Conservation (phyloP, 2,329 filamentous ascomycete genomes). For the Cordyceps pruinosa region DNA sequence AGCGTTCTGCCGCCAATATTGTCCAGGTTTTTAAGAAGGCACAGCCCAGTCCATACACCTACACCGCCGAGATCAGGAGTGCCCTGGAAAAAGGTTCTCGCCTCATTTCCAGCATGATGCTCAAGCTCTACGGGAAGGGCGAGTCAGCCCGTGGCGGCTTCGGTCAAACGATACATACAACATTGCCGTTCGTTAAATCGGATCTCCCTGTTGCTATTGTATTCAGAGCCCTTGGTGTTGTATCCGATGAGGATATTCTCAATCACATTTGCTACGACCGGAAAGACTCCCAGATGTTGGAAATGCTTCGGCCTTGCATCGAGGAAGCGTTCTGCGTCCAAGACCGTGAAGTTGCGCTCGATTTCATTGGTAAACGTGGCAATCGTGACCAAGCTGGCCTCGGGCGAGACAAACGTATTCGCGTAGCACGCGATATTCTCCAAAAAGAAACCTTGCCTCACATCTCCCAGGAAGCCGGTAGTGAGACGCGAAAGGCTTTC, state of each 20-base stretch:
- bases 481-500: conserved; percentile 93
- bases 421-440: conserved; percentile 87
- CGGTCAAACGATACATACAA: conserved; percentile 83
- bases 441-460: conserved; percentile 96
- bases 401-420: conserved; percentile 78
- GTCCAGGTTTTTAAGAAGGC: conserved; percentile 99
- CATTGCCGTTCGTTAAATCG: conserved; percentile 86
- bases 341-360: conserved; percentile 86
- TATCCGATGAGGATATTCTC: conserved; percentile 95
- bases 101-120: conserved; percentile 83
- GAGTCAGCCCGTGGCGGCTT: conserved; percentile 70
- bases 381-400: conserved; percentile 54
- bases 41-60: conserved; percentile 82
- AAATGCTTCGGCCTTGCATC: conserved; percentile 94
- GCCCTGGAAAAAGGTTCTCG: conserved; percentile 94
- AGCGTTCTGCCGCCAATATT: conserved; percentile 95
- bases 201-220: conserved; percentile 93
- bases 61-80: conserved; percentile 92
- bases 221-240: conserved; percentile 89
- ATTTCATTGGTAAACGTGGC: conserved; percentile 92
- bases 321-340: conserved; percentile 96
- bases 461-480: conserved; percentile 90
- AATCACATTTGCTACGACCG: conserved; percentile 97
- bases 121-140: conserved; percentile 85
- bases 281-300: conserved; percentile 92